Base-by-base conservation (phyloP, 441 rosid genomes). In the Isatis lusitanica region DNA sequence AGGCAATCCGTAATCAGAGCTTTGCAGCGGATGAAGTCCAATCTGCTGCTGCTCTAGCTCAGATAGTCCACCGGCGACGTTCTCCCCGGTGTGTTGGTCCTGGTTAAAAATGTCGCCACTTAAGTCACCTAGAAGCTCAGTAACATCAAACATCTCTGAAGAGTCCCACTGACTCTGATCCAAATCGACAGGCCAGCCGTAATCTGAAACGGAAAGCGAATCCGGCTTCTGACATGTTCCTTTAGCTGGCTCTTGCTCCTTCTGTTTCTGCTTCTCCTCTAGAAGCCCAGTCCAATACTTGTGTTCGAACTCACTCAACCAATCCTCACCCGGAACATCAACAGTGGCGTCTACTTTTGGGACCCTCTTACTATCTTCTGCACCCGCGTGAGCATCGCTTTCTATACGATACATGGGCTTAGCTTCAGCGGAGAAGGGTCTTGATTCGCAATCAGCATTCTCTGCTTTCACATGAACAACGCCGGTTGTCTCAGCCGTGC, bases 91-190 rank as follows among this genome's bases (percentile, higher is more conserved):
- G 62, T 75, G 48, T 18, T 26, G 73, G 12, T 10, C 38, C 15
- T 60, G 46, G 11, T 43, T 48, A 10, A 68, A 61, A 7, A 83
- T 68, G 30, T 77, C 57, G 1, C 38, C 71, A 12, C 82, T 81
- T 3, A 80, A 6, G 0, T 76, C 44, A 3, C 81, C 74, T 21
- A 89, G 59, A 50, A 91, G 78, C 56, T 89, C 92, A 43, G 88
- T 71, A 46, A 88, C 78, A 60, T 83, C 85, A 17, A 91, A 84
- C 78, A 85, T 38, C 47, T 91, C 89, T 4, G 80, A 83, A 33
- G 61, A 0, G 0, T 63, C 73, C 81, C 74, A 81, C 7, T 46
- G 11, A 36, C 70, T 66, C 52, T 24, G 60, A 21, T 21, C 81
- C 26, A 73, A 13, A 48, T 36, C 77, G 12, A 35, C 46, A 2